phyloP scores from a whole-genome alignment of 768 basidiomycete species.

The Thelephora aurantiotincta region DNA sequence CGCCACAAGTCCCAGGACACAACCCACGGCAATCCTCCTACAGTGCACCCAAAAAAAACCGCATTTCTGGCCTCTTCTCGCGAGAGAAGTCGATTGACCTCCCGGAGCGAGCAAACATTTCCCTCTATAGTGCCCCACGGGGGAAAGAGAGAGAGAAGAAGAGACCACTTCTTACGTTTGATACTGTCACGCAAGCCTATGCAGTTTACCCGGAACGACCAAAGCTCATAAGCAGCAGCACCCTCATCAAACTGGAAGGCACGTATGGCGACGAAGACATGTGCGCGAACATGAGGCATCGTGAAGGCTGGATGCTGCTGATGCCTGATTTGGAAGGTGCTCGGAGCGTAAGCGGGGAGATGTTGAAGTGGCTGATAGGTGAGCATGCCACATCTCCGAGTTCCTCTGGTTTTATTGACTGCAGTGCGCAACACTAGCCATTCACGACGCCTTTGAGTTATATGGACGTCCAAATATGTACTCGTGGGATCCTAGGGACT shows the following conservation, averaged over 20 bases:
- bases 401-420: slow-evolving; percentile 5
- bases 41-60: slow-evolving; percentile 21
- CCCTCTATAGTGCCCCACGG: slow-evolving; percentile 38
- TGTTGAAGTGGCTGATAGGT: slow-evolving; percentile 89
- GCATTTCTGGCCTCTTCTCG: slow-evolving; percentile 60
- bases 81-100: slow-evolving; percentile 26
- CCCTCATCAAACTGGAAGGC: slow-evolving; percentile 87
- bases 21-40: slow-evolving; percentile 1
- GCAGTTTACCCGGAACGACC: slow-evolving; percentile 95
- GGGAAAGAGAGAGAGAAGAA: slow-evolving; percentile 61
- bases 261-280: slow-evolving; percentile 66
- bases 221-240: slow-evolving; percentile 77
- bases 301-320: slow-evolving; percentile 78
- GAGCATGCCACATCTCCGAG: slow-evolving; percentile 11
- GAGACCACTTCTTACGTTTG: slow-evolving; percentile 55
- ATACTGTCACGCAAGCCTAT: slow-evolving; percentile 68
- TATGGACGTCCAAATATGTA: slow-evolving; percentile 82
- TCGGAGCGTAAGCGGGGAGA: slow-evolving; percentile 55
- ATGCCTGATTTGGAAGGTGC: slow-evolving; percentile 77
- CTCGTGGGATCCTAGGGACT: slow-evolving; percentile 82
- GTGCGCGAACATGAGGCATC: slow-evolving; percentile 43
- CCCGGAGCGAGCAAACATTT: slow-evolving; percentile 25
- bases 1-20: slow-evolving; percentile 12
- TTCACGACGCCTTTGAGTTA: slow-evolving; percentile 78
- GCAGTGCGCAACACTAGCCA: slow-evolving; percentile 24